Evolutionary conservation across 306 rosid species (phyloP).

Genomic region (Sphenostylis stenocarpa): DNA sequence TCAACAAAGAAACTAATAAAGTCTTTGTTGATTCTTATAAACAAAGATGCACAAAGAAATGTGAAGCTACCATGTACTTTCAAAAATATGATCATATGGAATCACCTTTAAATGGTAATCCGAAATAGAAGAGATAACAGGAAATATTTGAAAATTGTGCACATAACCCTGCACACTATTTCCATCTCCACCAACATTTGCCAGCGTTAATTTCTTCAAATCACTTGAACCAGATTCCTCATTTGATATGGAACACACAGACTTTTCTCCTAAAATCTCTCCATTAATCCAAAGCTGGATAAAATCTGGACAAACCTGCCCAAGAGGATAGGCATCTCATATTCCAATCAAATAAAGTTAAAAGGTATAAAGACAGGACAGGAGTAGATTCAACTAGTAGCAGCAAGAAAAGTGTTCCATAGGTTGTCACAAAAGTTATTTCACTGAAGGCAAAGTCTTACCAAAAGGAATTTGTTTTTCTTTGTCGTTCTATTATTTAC

Average conservation of each 20-base stretch:
- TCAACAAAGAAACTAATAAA: conserved; percentile 22
- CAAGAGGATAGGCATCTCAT: conserved; percentile 28
- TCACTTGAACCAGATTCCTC: conserved; percentile 41
- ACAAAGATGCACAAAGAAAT: not conserved
- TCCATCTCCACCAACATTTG: conserved; percentile 54
- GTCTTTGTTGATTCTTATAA: conserved; percentile 1
- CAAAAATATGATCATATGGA: not conserved
- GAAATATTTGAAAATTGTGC: conserved; percentile 57
- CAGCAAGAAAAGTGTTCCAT: conserved; percentile 7
- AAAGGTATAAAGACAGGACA: not conserved
- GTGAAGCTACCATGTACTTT: conserved; percentile 3
- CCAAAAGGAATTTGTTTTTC: conserved; percentile 2
- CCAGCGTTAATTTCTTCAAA: conserved; percentile 52
- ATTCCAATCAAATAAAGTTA: conserved; percentile 1
- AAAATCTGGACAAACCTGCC: conserved; percentile 61
- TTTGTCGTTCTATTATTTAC: conserved; percentile 1
- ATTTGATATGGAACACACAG: conserved; percentile 40
- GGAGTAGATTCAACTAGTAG: conserved; percentile 1
- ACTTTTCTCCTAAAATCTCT: conserved; percentile 52
- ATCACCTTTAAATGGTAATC: conserved; percentile 64
- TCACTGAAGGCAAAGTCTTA: conserved; percentile 2
- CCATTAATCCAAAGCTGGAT: conserved; percentile 75
- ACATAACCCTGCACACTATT: conserved; percentile 58
- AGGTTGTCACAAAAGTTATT: not conserved
- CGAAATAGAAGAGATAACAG: conserved; percentile 46